Evolutionary conservation across 257 asterid species (phyloP).

Genomic region (Primulina eburnea): DNA sequence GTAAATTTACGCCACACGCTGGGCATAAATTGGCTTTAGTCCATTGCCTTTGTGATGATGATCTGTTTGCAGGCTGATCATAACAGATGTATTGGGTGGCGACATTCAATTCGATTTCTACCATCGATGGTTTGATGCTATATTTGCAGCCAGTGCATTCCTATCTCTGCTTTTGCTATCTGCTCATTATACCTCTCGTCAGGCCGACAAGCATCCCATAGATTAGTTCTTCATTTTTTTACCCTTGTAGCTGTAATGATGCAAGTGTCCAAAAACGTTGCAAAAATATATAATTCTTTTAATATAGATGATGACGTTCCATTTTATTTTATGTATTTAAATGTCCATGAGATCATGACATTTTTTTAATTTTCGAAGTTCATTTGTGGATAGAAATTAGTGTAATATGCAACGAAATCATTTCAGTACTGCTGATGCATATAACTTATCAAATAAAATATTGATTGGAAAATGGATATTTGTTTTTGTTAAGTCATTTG

Average conservation of each 20-base stretch:
- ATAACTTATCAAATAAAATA: no score
- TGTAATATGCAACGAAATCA: neutral
- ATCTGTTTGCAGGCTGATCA: slow-evolving; percentile 63
- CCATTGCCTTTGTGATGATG: slow-evolving; percentile 1
- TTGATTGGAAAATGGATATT: no score
- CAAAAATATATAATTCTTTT: neutral
- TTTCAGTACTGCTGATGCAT: no score
- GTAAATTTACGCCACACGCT: neutral
- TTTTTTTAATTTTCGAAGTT: no score
- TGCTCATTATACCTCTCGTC: slow-evolving; percentile 93
- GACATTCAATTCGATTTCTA: slow-evolving; percentile 95
- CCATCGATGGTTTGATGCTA: slow-evolving; percentile 97
- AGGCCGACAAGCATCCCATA: slow-evolving; percentile 89
- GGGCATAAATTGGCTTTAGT: neutral
- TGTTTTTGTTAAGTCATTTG: no score
- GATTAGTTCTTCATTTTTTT: slow-evolving; percentile 39
- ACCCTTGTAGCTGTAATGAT: neutral
- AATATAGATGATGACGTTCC: neutral
- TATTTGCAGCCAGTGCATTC: slow-evolving; percentile 92
- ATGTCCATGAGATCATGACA: no score
- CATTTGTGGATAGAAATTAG: neutral
- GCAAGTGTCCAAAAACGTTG: neutral
- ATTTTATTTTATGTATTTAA: no score
- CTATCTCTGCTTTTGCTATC: slow-evolving; percentile 86
- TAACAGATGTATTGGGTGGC: slow-evolving; percentile 91